phyloP scores from a whole-genome alignment of 352 stramenopile genomes.

The Peronospora destructor region DNA sequence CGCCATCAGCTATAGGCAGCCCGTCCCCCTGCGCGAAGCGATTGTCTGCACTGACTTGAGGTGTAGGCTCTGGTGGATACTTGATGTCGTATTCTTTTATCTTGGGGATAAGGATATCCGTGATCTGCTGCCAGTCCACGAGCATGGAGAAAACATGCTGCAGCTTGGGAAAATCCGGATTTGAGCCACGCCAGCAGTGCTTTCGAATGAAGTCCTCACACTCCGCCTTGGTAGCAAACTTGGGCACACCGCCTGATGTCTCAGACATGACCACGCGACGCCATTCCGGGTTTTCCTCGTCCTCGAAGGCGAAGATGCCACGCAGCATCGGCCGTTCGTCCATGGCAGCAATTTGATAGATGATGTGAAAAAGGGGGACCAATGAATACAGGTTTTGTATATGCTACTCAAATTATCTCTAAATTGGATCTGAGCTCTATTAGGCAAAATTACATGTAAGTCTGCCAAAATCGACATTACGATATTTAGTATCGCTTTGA shows the following conservation, averaged over 20 bases:
- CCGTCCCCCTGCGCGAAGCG: conserved; percentile 59
- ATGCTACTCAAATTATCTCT: neutral
- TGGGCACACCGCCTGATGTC: conserved; percentile 63
- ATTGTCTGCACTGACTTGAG: conserved; percentile 41
- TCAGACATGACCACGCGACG: conserved; percentile 61
- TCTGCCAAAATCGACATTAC: too few relatives aligned
- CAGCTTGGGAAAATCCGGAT: conserved; percentile 86
- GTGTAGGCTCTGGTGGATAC: conserved; percentile 38
- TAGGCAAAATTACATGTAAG: neutral
- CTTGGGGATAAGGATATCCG: conserved; percentile 65
- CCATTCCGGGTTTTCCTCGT: conserved; percentile 82
- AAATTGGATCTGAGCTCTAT: neutral
- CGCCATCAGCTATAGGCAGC: conserved; percentile 39
- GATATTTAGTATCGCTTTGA: too few relatives aligned
- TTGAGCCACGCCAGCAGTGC: conserved; percentile 83
- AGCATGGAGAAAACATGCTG: conserved; percentile 91
- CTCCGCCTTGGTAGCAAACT: conserved; percentile 84
- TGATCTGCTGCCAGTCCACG: conserved; percentile 84
- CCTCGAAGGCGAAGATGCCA: conserved; percentile 82
- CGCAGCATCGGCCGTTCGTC: conserved; percentile 56
- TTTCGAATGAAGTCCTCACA: conserved; percentile 84
- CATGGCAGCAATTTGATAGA: conserved; percentile 18
- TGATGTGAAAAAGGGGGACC: neutral
- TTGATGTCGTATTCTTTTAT: conserved; percentile 71
- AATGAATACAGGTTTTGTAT: neutral